Base-by-base conservation (phyloP, 1,284 basidiomycete species). In the Leucoagaricus sp. region DNA sequence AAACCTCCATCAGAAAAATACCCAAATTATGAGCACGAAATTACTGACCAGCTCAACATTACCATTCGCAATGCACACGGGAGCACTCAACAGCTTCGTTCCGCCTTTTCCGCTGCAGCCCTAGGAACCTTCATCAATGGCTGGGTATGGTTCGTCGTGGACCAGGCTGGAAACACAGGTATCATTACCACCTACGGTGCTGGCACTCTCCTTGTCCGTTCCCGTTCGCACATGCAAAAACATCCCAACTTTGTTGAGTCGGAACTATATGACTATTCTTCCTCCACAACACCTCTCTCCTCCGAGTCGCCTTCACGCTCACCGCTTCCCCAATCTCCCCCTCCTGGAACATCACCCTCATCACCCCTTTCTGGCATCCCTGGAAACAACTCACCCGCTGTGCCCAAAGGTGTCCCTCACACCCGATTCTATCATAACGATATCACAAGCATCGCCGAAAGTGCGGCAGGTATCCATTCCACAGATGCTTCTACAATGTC, bases 111-210 rank as follows among this genome's bases (percentile, higher is more conserved):
- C 5, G 84, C 90, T 10, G 86, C 91, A 1, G 92, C 83, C 26
- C 77, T 83, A 57, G 93, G 91, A 60, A 87, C 91, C 82, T 86
- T 83, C 74, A 86, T 83, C 59, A 89, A 83, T 59, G 96, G 96
- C 61, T 98, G 84, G 79, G 81, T 96, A 53, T 96, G 93, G 94
- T 82, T 94, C 63, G 91, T 94, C 55, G 82, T 82, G 1, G 91
- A 96, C 75, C 68, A 74, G 21, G 68, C 73, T 4, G 85, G 84
- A 12, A 78, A 78, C 56, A 80, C 92, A 33, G 92, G 84, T 21
- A 80, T 94, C 58, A 72, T 93, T 36, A 88, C 91, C 15, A 97
- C 96, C 0, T 94, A 93, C 67, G 96, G 93, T 5, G 81, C 93
- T 0, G 95, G 95, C 10, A 96, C 96, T 0, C 79, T 98, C 17